Evolutionary conservation across 2,329 filamentous ascomycete species (phyloP), one percentile per base, ranked within the genome.

Genomic region (Ustilaginoidea virens): DNA sequence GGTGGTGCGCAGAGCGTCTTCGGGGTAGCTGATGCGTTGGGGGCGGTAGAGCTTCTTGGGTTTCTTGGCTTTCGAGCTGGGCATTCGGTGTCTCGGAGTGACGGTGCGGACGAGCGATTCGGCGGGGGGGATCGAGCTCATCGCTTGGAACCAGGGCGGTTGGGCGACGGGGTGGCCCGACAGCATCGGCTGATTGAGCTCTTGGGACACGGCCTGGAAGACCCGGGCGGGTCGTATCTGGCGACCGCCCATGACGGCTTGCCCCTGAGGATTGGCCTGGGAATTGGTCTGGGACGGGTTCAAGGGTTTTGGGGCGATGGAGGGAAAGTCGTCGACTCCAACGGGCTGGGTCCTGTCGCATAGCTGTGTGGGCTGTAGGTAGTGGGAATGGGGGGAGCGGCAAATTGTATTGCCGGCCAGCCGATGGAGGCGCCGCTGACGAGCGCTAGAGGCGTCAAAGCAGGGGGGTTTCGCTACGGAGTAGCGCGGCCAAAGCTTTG

Each of bases 21-120:
- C 90, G 35, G 79, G 71, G 50, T 90, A 94, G 30, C 58, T 60
- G 38, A 98, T 75, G 33, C 62, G 57, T 39, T 85, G 69, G 2
- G 90, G 90, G 42, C 75, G 72, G 61, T 86, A 96, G 43, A 93
- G 59, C 41, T 74, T 72, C 53, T 73, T 83, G 17, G 78, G 65
- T 49, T 64, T 61, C 29, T 57, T 55, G 17, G 42, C 33, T 43
- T 64, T 70, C n/a, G 50, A 48, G 34, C 55, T 47, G 4, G 41
- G 39, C 16, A 42, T 30, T 27, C 47, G 49, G 43, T 69, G 66
- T 31, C 61, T 56, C 11, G 56, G 47, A 3, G 69, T 58, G 31
- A 66, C 49, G 5, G 62, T 60, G 31, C 73, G 63, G 16, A 64
- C 64, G 34, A 72, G 48, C 23, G 64, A 61, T 48, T 76, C 69